Conservation (phyloP, 169 alveolate species). For the Cystoisospora suis region DNA sequence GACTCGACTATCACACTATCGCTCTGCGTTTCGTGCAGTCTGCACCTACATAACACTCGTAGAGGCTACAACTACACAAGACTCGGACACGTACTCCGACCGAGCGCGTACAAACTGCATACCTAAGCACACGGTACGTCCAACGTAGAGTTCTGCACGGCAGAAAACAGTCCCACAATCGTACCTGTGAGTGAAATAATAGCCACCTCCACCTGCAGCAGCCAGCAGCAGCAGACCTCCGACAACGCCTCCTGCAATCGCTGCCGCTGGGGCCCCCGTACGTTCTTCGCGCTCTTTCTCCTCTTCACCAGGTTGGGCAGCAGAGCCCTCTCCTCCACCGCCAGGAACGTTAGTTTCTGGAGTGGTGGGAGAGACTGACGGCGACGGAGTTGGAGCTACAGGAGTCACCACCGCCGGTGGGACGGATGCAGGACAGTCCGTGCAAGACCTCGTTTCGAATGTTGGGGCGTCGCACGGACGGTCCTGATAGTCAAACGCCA, state of each 20-base stretch:
- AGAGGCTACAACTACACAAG: too few relatives aligned
- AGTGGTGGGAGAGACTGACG: too few relatives aligned
- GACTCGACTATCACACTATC: too few relatives aligned
- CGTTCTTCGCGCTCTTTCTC: constrained; percentile 8
- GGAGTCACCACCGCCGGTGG: too few relatives aligned
- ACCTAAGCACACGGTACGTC: background rate
- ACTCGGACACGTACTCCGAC: background rate
- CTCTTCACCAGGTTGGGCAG: background rate
- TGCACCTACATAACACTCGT: too few relatives aligned
- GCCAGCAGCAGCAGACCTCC: constrained; percentile 46
- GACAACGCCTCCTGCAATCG: constrained; percentile 62
- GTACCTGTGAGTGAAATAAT: constrained; percentile 24
- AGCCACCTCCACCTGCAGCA: constrained; percentile 63
- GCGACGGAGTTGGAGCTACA: too few relatives aligned
- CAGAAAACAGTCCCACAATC: too few relatives aligned
- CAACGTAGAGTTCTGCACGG: too few relatives aligned
- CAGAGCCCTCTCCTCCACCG: background rate
- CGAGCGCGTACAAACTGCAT: background rate
- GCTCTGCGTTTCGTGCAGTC: too few relatives aligned
- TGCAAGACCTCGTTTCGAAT: constrained; percentile 25
- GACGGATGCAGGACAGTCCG: too few relatives aligned
- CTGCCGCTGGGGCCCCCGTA: constrained; percentile 31
- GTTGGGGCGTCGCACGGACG: background rate
- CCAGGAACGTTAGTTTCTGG: too few relatives aligned
- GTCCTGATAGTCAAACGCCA: constrained; percentile 36